phyloP scores from a whole-genome alignment of 495 filamentous ascomycete species.

The Daldinia decipiens region DNA sequence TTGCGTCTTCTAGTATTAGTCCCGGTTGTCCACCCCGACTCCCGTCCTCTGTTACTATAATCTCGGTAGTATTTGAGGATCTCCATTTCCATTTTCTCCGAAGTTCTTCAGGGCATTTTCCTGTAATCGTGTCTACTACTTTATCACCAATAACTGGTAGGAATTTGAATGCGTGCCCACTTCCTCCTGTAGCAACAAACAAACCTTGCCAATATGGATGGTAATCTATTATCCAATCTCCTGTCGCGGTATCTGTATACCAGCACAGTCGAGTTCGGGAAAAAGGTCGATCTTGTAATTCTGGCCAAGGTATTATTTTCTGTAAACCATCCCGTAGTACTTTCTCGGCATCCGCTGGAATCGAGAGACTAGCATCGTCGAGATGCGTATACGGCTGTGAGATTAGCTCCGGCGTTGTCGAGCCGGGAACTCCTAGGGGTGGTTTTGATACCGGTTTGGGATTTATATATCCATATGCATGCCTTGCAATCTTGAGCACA shows the following conservation, averaged over 20 bases:
- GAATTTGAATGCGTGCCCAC: slow-evolving; percentile 91
- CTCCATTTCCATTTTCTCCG: slow-evolving; percentile 76
- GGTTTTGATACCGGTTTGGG: slow-evolving; percentile 57
- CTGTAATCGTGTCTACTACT: slow-evolving; percentile 73
- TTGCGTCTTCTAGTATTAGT: slow-evolving; percentile 63
- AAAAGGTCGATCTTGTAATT: slow-evolving; percentile 71
- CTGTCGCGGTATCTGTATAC: slow-evolving; percentile 85
- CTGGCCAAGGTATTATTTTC: slow-evolving; percentile 66
- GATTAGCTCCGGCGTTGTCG: slow-evolving; percentile 36
- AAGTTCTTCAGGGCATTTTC: slow-evolving; percentile 66
- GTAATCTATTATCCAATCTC: slow-evolving; percentile 82
- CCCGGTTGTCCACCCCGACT: slow-evolving; percentile 68
- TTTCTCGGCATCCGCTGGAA: slow-evolving; percentile 68
- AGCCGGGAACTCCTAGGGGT: slow-evolving; percentile 51
- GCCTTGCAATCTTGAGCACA: slow-evolving; percentile 82
- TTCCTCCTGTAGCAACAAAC: slow-evolving; percentile 85
- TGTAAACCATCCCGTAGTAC: slow-evolving; percentile 70
- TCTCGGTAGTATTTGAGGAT: slow-evolving; percentile 40
- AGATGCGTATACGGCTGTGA: slow-evolving; percentile 60
- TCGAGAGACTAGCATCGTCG: slow-evolving; percentile 53
- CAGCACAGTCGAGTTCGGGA: slow-evolving; percentile 80
- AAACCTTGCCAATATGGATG: slow-evolving; percentile 73
- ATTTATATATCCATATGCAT: slow-evolving; percentile 85
- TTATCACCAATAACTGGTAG: slow-evolving; percentile 84
- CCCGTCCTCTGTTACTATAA: slow-evolving; percentile 70